These are phyloP conservation scores for Backusella circina DNA, from an alignment of 192 early-diverging fungal genomes.

Conservation along the genomic window DNA sequence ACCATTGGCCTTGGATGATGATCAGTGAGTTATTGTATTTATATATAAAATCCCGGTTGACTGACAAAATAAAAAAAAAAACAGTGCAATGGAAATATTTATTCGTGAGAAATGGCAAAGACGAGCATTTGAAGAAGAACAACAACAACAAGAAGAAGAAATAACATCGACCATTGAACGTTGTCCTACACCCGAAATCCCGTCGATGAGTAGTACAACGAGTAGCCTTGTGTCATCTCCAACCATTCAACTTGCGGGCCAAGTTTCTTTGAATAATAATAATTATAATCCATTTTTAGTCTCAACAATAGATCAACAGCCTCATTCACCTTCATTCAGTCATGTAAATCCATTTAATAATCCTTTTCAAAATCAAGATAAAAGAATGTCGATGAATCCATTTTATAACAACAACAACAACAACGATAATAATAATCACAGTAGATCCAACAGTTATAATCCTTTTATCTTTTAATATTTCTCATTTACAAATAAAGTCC, in stretches of 20 bases:
- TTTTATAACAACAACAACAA: background rate
- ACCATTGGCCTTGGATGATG: slow-evolving; percentile 57
- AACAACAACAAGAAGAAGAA: background rate
- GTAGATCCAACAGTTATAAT: background rate
- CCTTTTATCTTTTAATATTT: background rate
- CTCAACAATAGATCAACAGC: background rate
- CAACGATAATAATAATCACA: background rate
- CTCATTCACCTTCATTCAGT: background rate
- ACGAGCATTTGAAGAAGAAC: slow-evolving; percentile 36
- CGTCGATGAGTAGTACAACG: background rate
- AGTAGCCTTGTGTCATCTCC: slow-evolving; percentile 3
- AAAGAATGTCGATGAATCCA: background rate
- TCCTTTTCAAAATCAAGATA: background rate
- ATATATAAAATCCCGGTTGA: background rate
- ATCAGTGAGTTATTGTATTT: slow-evolving; percentile 39
- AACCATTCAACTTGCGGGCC: slow-evolving; percentile 5
- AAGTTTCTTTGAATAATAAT: background rate
- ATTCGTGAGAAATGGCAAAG: slow-evolving; percentile 93
- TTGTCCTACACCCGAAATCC: background rate
- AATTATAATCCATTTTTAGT: background rate
- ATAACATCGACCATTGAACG: background rate
- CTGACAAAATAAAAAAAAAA: background rate
- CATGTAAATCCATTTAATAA: background rate
- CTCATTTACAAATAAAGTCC: background rate
- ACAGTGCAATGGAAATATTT: slow-evolving; percentile 81